Base-by-base conservation (phyloP, 2,329 filamentous ascomycete genomes). In the Didymellaceae sp. region DNA sequence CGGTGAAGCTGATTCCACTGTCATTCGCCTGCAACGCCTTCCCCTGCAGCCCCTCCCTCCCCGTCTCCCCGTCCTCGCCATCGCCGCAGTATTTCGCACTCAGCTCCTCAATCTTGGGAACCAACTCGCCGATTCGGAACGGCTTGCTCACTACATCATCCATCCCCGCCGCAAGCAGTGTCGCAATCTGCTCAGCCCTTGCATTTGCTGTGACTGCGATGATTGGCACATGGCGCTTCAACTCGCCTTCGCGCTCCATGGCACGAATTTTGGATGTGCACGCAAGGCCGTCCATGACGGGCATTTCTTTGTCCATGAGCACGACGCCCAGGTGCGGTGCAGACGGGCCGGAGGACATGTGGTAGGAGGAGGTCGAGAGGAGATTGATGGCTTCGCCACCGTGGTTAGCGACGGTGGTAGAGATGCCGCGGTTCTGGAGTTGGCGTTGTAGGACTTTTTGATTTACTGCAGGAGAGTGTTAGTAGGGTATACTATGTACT, bases 131-230 rank as follows among this genome's bases (percentile, higher is more conserved):
- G 24, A 80, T 80, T n/a, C 78, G 67, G 56, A 81, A 81, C 0
- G 78, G 78, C 54, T 81, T 80, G 21, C 68, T 73, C 3, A 81
- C 77, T 3, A 81, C 78, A 57, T 80, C 77, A 52, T 81, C 78
- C 73, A 75, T 75, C 20, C 74, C 74, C 1, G 66, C 73, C 5
- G 57, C 67, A 0, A 74, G 51, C 18, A 75, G 56, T 5, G 72
- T 71, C 3, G 67, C 64, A 35, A 76, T 75, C 57, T 76, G 74
- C 54, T 74, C 74, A 24, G 63, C 66, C 2, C 74, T 45, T 22
- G 74, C 74, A 43, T 76, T 76, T 7, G 74, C 74, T 9, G 74
- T 76, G 14, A 76, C 74, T 0, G 73, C 74, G 21, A 76, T 75
- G 45, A 76, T 75, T 2, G 74, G 74, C 2, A 76, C 60, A 41